Evolutionary conservation across 129 eudicot species (phyloP).

Genomic region (Flaveria trinervia): DNA sequence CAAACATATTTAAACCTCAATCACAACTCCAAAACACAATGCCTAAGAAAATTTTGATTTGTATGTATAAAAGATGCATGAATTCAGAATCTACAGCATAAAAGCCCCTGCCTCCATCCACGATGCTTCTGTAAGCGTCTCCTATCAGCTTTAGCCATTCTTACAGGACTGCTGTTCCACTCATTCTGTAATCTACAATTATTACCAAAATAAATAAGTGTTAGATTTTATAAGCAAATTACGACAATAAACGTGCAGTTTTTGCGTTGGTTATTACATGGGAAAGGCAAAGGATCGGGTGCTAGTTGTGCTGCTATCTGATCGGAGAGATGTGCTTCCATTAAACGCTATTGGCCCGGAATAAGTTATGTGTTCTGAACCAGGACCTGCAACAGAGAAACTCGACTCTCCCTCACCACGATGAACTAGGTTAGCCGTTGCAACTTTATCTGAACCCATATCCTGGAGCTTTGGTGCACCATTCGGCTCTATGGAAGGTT

Average conservation of each 20-base stretch:
- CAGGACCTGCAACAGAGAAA: slow-evolving; percentile 57
- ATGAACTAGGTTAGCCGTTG: slow-evolving; percentile 22
- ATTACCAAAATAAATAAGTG: not conserved
- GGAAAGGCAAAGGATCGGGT: slow-evolving; percentile 97
- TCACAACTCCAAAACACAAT: slow-evolving; percentile 31
- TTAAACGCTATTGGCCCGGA: slow-evolving; percentile 52
- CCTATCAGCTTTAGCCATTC: slow-evolving; percentile 83
- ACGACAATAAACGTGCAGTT: not conserved
- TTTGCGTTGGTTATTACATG: slow-evolving; percentile 45
- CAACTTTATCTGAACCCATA: slow-evolving; percentile 32
- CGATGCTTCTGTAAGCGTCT: slow-evolving; percentile 54
- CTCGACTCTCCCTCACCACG: slow-evolving; percentile 69
- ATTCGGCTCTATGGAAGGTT: slow-evolving; percentile 19
- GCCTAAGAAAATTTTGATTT: slow-evolving; percentile 25
- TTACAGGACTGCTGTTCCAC: slow-evolving; percentile 90
- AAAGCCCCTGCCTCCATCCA: slow-evolving; percentile 67
- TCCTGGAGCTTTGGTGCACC: slow-evolving; percentile 31
- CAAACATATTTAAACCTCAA: slow-evolving; percentile 29
- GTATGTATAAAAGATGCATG: slow-evolving; percentile 30
- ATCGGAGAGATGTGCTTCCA: slow-evolving; percentile 80
- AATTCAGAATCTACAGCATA: slow-evolving; percentile 87
- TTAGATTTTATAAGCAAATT: not conserved
- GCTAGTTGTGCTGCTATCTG: slow-evolving; percentile 96
- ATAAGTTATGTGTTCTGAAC: slow-evolving; percentile 45
- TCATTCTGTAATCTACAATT: slow-evolving; percentile 66